Conservation (phyloP, 495 filamentous ascomycete genomes). For the Daldinia decipiens region DNA sequence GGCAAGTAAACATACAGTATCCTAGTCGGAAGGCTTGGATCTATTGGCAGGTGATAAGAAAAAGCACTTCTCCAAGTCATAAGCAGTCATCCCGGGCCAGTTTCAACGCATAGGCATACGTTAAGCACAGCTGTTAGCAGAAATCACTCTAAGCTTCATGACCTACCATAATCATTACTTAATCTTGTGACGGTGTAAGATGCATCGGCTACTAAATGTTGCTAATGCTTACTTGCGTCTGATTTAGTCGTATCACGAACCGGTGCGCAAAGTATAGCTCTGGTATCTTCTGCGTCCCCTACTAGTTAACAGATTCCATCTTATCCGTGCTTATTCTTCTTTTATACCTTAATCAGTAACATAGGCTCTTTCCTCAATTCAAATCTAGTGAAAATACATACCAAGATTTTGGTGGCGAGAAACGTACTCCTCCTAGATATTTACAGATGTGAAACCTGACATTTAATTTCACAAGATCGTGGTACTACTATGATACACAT, state of each 20-base stretch:
- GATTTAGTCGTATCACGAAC: background rate
- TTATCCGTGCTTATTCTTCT: background rate
- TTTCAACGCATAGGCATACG: background rate
- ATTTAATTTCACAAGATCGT: background rate
- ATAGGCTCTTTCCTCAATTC: background rate
- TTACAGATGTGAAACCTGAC: background rate
- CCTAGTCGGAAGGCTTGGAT: background rate
- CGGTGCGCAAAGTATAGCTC: background rate
- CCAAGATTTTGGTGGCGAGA: background rate
- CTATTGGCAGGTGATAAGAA: constrained; percentile 3
- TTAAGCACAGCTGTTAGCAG: background rate
- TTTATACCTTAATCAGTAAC: background rate
- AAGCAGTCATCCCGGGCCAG: background rate
- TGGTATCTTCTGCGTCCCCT: background rate
- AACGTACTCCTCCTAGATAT: background rate
- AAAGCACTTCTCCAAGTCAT: background rate
- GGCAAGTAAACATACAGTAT: background rate
- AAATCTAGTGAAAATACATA: background rate
- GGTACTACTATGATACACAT: background rate
- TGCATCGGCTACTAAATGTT: background rate
- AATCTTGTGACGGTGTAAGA: background rate
- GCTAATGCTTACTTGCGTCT: background rate
- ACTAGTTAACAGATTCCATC: background rate
- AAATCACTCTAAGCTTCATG: background rate
- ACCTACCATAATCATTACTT: background rate